Conservation (phyloP, 2,329 filamentous ascomycete species). For the Ceratocystiopsis sp. region DNA sequence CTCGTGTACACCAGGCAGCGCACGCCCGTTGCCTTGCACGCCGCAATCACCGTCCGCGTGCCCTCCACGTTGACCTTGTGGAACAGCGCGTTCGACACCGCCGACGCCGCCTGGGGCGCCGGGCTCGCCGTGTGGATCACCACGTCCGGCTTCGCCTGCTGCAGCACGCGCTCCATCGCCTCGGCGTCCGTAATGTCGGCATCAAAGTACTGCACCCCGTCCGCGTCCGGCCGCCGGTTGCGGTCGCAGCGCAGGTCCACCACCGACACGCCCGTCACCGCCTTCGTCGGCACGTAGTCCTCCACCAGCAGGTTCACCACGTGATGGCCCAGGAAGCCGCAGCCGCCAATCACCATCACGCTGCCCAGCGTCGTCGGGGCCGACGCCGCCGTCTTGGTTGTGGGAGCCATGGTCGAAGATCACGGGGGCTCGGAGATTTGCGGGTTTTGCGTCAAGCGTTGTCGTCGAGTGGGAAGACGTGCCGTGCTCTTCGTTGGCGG, state of each 20-base stretch:
- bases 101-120: constrained; percentile 32
- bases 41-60: constrained; percentile 60
- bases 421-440: no score
- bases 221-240: constrained; percentile 43
- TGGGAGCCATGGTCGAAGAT: no score
- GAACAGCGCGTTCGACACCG: constrained; percentile 44
- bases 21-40: constrained; percentile 52
- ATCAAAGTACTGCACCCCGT: constrained; percentile 50
- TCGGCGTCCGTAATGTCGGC: constrained; percentile 58
- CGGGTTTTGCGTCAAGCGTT: no score
- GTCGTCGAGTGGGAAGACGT: no score
- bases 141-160: constrained; percentile 53
- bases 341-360: constrained; percentile 67
- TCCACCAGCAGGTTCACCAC: constrained; percentile 57
- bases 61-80: constrained; percentile 78
- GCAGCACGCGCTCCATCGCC: constrained; percentile 45
- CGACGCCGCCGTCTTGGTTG: no score
- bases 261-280: constrained; percentile 41
- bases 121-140: constrained; percentile 86
- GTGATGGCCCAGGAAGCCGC: constrained; percentile 71
- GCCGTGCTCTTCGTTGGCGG: no score
- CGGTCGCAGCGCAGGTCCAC: constrained; percentile 54
- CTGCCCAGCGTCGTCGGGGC: constrained; percentile 34
- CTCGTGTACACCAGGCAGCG: constrained; percentile 82
- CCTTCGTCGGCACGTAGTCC: constrained; percentile 26